Conservation (phyloP, 768 basidiomycete species). For the Podaxis sp. region DNA sequence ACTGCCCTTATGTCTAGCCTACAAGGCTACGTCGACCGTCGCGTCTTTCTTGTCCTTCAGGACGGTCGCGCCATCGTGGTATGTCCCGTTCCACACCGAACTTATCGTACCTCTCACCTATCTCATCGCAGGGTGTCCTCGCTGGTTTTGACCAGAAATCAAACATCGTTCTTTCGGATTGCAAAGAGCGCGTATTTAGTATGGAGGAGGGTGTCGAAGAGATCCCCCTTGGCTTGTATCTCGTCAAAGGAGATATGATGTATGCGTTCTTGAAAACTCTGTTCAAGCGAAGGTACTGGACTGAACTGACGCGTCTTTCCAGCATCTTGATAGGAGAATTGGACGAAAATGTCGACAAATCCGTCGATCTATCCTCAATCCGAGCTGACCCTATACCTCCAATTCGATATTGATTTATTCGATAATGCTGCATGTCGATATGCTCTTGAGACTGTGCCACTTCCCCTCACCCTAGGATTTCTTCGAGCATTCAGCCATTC, state of each 20-base stretch:
- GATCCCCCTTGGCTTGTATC: conserved; percentile 89
- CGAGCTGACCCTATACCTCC: conserved; percentile 85
- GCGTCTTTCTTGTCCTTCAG: conserved; percentile 91
- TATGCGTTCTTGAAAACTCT: conserved; percentile 37
- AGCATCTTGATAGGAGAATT: conserved; percentile 80
- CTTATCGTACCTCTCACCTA: not conserved
- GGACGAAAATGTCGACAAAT: conserved; percentile 76
- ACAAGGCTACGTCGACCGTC: conserved; percentile 89
- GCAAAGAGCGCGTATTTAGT: conserved; percentile 90
- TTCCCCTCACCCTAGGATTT: not conserved
- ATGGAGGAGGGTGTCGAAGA: conserved; percentile 92
- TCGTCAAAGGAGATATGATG: conserved; percentile 99
- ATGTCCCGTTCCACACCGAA: conserved; percentile 24
- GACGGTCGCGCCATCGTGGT: conserved; percentile 95
- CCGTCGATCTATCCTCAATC: conserved; percentile 70
- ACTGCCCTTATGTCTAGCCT: conserved; percentile 71
- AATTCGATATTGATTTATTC: conserved; percentile 59
- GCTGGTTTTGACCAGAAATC: conserved; percentile 94
- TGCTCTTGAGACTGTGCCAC: not conserved
- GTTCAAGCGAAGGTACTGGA: not conserved
- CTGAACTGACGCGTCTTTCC: conserved; percentile 9
- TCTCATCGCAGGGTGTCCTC: conserved; percentile 64
- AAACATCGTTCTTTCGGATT: conserved; percentile 92
- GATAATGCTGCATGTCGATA: not conserved
- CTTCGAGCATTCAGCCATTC: not conserved